Evolutionary conservation across 108 stramenopile genomes (phyloP).

Genomic region (Cylindrotheca fusiformis): DNA sequence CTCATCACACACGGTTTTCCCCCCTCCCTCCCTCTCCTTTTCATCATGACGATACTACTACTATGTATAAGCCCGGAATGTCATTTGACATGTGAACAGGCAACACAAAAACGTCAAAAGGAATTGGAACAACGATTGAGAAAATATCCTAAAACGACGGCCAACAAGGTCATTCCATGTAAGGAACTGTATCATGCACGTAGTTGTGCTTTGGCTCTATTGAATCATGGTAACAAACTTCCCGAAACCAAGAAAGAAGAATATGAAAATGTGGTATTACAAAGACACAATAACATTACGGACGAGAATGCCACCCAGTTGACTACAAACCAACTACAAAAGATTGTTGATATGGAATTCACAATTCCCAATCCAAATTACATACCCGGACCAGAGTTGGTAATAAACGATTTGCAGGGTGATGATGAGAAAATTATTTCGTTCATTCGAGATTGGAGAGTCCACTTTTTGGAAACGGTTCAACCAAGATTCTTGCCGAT

Average conservation of each 20-base stretch:
- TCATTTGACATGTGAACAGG: conserved; percentile 56
- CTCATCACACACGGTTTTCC: too few relatives aligned
- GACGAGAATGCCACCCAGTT: conserved; percentile 16
- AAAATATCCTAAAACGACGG: conserved; percentile 8
- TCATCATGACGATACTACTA: too few relatives aligned
- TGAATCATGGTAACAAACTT: conserved; percentile 44
- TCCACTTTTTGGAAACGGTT: conserved; percentile 52
- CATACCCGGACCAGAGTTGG: conserved; percentile 54
- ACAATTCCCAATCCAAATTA: conserved; percentile 60
- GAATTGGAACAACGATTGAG: conserved; percentile 25
- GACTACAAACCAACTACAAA: conserved; percentile 43
- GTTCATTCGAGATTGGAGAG: conserved; percentile 75
- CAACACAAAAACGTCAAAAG: conserved; percentile 44
- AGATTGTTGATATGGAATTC: conserved; percentile 43
- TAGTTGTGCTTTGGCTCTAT: conserved; percentile 62
- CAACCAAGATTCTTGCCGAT: conserved; percentile 60
- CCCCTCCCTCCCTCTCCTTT: too few relatives aligned
- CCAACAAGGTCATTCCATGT: conserved; percentile 13
- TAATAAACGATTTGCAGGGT: conserved; percentile 30
- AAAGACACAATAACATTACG: conserved; percentile 15
- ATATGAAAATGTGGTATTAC: conserved; percentile 14
- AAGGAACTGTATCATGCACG: conserved; percentile 31
- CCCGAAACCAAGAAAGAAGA: conserved; percentile 39
- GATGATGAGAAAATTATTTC: conserved; percentile 32
- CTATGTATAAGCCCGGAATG: conserved; percentile 64